These are phyloP conservation scores for Haematococcus sp. DNA, from an alignment of 139 green algal species.

Conservation along the genomic window DNA sequence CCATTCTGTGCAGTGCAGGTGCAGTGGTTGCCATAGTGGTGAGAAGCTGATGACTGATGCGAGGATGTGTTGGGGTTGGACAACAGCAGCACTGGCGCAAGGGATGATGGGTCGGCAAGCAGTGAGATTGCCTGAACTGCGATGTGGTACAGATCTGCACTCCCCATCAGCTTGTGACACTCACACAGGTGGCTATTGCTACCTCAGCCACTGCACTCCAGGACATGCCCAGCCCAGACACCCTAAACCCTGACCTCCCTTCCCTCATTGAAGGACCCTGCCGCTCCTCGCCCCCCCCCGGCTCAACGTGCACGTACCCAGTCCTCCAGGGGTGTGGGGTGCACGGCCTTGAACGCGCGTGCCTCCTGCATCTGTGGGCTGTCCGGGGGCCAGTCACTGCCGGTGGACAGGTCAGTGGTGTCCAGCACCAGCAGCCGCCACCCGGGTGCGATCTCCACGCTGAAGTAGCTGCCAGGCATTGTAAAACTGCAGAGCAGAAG, in stretches of 20 bases:
- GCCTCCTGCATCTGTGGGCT: slow-evolving; percentile 40
- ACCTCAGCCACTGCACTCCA: no score
- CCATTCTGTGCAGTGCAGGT: slow-evolving; percentile 1
- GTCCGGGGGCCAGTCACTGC: slow-evolving; percentile 38
- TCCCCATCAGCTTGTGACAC: no score
- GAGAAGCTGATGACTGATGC: background rate
- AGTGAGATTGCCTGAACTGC: no score
- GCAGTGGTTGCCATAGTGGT: background rate
- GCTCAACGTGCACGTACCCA: no score
- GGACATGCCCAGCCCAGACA: background rate
- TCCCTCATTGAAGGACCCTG: no score
- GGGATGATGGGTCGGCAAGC: no score
- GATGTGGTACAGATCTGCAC: no score
- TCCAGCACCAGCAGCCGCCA: slow-evolving; percentile 75
- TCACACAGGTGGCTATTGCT: no score
- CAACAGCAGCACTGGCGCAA: no score
- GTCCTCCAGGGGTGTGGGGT: slow-evolving; percentile 28
- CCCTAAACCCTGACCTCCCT: no score
- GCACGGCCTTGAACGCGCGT: slow-evolving; percentile 34
- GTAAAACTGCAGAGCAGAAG: no score
- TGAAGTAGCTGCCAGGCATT: slow-evolving; percentile 44
- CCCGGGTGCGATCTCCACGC: slow-evolving; percentile 13
- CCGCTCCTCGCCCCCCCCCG: no score
- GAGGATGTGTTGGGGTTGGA: background rate
- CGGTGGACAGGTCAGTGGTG: slow-evolving; percentile 70